Evolutionary conservation across 1,139 yeast species (phyloP).

Genomic region (Spathaspora jeffriesii): DNA sequence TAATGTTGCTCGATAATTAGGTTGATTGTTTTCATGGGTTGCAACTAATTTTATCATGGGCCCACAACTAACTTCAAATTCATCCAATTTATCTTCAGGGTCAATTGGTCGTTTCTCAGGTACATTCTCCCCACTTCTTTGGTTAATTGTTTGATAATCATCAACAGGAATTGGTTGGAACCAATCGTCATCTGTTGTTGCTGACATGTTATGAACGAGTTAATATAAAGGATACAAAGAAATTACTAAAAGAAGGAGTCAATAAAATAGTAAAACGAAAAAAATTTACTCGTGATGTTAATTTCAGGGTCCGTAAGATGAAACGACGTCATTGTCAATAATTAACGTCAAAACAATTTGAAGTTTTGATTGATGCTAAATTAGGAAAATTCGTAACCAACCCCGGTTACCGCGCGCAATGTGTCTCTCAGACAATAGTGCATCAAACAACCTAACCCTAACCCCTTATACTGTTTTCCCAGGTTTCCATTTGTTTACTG

Average conservation of each 20-base stretch:
- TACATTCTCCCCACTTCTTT: constrained; percentile 19
- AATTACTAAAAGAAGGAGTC: not conserved
- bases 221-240: no score
- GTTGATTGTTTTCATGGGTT: constrained; percentile 45
- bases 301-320: not conserved
- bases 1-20: constrained; percentile 64
- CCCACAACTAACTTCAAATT: constrained; percentile 65
- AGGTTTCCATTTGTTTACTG: not conserved
- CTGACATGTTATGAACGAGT: no score
- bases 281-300: not conserved
- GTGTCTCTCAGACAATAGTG: no score
- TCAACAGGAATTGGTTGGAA: constrained; percentile 30
- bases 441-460: no score
- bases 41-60: constrained; percentile 74
- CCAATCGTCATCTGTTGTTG: constrained; percentile 17
- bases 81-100: constrained; percentile 24
- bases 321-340: not conserved
- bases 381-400: not conserved
- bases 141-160: constrained; percentile 27
- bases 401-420: not conserved
- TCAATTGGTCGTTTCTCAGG: constrained; percentile 12
- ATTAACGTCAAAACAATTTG: not conserved
- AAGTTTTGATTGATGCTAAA: not conserved
- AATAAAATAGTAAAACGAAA: no score
- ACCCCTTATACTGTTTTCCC: no score